phyloP scores from a whole-genome alignment of 169 alveolate species.

The Plasmodium reichenowi region DNA sequence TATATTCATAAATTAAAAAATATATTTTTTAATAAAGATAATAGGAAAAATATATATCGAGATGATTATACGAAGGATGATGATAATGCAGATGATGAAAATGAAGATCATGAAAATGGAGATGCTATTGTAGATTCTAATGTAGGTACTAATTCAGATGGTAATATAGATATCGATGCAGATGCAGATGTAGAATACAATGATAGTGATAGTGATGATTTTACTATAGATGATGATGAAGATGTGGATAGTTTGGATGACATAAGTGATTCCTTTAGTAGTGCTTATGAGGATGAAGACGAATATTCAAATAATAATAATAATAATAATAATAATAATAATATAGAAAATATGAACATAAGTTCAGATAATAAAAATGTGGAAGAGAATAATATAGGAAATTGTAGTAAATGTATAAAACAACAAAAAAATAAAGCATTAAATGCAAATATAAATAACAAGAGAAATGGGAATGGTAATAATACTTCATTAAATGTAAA shows the following conservation, averaged over 20 bases:
- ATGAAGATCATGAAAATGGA: not conserved
- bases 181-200: constrained; percentile 21
- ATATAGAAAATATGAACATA: not conserved
- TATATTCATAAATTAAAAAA: constrained; percentile 79
- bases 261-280: not conserved
- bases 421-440: constrained; percentile 8
- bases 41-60: constrained; percentile 16
- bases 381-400: not conserved
- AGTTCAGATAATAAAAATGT: not conserved
- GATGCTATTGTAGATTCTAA: not conserved
- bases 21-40: constrained; percentile 60
- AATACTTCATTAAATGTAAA: constrained; percentile 7
- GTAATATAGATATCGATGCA: not conserved
- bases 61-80: constrained; percentile 3
- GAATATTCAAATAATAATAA: not conserved
- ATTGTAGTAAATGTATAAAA: constrained; percentile 47
- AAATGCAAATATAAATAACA: not conserved
- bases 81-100: constrained; percentile 1
- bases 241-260: not conserved
- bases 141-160: constrained; percentile 7
- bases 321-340: not conserved
- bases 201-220: constrained; percentile 19
- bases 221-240: constrained; percentile 2
- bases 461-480: too few relatives aligned
- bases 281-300: not conserved